A percentile compares a stretch with the other conserved stretches of the same genome.
phyloP scores from a whole-genome alignment of 176 grass and related monocot species.

The Typha latifolia region DNA sequence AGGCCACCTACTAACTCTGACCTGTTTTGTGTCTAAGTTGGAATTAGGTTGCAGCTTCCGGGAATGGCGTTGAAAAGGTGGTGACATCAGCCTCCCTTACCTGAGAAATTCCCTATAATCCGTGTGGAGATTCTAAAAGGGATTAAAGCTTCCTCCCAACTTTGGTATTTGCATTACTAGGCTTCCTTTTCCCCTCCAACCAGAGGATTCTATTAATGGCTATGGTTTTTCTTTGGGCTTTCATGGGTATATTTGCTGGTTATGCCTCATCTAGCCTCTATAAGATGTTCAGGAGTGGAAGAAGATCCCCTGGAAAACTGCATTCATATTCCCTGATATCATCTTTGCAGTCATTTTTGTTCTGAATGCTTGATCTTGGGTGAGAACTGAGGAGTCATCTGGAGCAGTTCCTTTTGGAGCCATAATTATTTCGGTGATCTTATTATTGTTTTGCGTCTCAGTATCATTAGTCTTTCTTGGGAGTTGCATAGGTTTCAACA shows the following conservation, averaged over 20 bases:
- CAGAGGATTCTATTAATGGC: conserved; percentile 62
- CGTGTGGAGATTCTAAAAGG: too few species aligned
- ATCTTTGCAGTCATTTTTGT: conserved; percentile 61
- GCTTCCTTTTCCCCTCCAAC: conserved; percentile 71
- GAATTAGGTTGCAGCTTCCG: conserved; percentile 72
- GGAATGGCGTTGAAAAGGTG: conserved; percentile 43
- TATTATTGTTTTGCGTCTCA: conserved; percentile 75
- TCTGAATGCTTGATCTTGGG: conserved; percentile 76
- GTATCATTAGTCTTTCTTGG: conserved; percentile 70
- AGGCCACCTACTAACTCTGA: conserved; percentile 64
- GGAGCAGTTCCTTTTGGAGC: conserved; percentile 73
- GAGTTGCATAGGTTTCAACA: conserved; percentile 73
- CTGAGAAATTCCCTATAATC: too few species aligned
- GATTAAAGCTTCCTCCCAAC: conserved; percentile 12
- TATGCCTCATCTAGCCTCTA: conserved; percentile 67
- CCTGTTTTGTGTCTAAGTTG: conserved; percentile 72
- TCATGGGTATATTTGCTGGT: conserved; percentile 66
- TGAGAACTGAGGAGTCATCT: conserved; percentile 78
- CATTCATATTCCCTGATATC: conserved; percentile 74
- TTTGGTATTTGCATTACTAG: conserved; percentile 70
- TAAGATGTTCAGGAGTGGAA: conserved; percentile 91
- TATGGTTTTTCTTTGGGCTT: conserved; percentile 79
- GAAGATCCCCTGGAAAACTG: conserved; percentile 70
- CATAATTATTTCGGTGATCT: conserved; percentile 66
- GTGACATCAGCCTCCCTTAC: too few species aligned